Base-by-base conservation (phyloP, 1,284 basidiomycete species). In the Puccinia triticina region DNA sequence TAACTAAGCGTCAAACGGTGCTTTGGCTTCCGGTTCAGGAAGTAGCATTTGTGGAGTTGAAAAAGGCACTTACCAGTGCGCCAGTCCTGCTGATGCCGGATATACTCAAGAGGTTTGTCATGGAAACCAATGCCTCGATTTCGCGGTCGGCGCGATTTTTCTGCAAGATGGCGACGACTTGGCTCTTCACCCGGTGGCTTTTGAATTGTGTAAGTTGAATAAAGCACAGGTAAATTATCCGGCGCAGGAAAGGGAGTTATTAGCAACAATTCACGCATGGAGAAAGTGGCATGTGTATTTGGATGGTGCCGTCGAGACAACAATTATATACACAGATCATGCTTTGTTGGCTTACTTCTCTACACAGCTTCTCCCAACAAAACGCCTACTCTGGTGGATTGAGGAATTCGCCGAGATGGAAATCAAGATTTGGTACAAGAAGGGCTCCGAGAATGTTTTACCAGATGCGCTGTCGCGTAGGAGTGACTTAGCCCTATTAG, bases 381-480 rank as follows among this genome's bases (percentile, higher is more conserved):
- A n/a, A n/a, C n/a, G n/a, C n/a, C n/a, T n/a, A n/a, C n/a, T n/a
- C n/a, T n/a, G n/a, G n/a, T n/a, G n/a, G n/a, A n/a, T n/a, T n/a
- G n/a, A n/a, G n/a, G n/a, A 53, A 23, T 53, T 53, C 23, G 50
- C 57, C 10, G 55, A 61, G 43, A 40, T 77, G 29, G 61, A 64
- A 7, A 12, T 64, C 26, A 12, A 32, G 10, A 64, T 64, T n/a
- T 11, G 29, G 10, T 64, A 64, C 40, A 34, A 64, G 12, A 16
- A 14, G 21, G 59, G 75, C 2, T 11, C 34, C 3, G n/a, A 34
- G 1, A 37, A 61, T 29, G 14, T 64, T 61, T 32, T 66, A 14
- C 57, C 75, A 1, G 75, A 77, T 46, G 75, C 75, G 2, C n/a
- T 75, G 46, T 53, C 50, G 16, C 48, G 73, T 32, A 8, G 73